Conservation (phyloP, 768 basidiomycete genomes). For the Exidia glandulosa region DNA sequence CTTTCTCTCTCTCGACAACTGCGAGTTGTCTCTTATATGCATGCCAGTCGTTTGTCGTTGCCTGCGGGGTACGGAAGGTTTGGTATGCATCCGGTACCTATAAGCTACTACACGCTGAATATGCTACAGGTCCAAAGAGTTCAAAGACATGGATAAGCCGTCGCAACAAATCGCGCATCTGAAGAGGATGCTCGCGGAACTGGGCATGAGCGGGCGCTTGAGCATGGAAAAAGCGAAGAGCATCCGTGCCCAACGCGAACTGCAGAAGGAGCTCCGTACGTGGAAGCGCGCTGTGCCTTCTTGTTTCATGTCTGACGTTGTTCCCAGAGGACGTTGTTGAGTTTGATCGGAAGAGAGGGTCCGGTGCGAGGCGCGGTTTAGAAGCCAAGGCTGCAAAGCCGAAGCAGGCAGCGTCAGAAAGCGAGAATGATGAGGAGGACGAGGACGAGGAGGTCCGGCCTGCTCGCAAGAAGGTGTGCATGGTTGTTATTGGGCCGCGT, state of each 20-base stretch:
- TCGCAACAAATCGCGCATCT: constrained; percentile 56
- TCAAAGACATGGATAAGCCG: constrained; percentile 44
- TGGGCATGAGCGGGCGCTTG: constrained; percentile 72
- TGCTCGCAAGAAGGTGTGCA: constrained; percentile 31
- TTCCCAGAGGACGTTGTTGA: constrained; percentile 60
- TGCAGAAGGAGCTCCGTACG: constrained; percentile 69
- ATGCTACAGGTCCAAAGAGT: constrained; percentile 37
- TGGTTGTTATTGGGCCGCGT: background rate
- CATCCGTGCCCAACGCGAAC: constrained; percentile 62
- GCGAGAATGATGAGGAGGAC: constrained; percentile 20
- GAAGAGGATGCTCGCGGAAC: constrained; percentile 49
- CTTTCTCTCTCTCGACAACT: background rate
- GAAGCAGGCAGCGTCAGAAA: constrained; percentile 6
- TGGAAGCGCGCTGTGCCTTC: constrained; percentile 5
- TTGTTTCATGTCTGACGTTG: background rate
- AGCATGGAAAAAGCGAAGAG: constrained; percentile 72
- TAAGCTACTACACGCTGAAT: background rate
- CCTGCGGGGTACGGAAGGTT: constrained; percentile 66
- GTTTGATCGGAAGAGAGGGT: constrained; percentile 37
- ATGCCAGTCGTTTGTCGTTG: constrained; percentile 51
- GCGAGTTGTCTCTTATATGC: background rate
- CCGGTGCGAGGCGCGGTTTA: background rate
- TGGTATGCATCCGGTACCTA: constrained; percentile 39
- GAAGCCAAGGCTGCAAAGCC: background rate
- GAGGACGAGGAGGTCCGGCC: constrained; percentile 16